Evolutionary conservation across 2,329 filamentous ascomycete genomes (phyloP), one percentile per base, ranked within the genome.

Genomic region (Pezicula neosporulosa): DNA sequence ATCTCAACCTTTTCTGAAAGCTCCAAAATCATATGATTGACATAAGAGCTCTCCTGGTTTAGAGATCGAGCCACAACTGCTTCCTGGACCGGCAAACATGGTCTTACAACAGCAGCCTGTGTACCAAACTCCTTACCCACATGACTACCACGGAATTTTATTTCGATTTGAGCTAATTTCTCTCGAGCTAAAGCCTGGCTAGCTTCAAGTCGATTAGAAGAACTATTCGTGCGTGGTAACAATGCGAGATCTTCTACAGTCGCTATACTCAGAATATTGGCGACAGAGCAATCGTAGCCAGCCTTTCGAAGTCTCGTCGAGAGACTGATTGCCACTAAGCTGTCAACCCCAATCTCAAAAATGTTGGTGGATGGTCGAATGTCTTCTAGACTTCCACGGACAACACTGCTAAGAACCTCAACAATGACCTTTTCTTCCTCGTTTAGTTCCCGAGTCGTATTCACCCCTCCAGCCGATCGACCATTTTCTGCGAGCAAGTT

Each of bases 341-440:
- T 71, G 53, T 72, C 70, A 30, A 72, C 49, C 0, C 69, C 69
- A 15, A 71, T 58, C 46, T 67, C 63, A 41, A 71, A 71, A 13
- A 71, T 63, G 15, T 66, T 68, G 2, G 64, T 67, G 48, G 61
- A 46, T 1, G 57, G 57, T 1, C 46, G 50, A 10, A 68, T 55
- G 5, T 49, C 51, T 1, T 52, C 50, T 13, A 48, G 44, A 10
- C 65, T 58, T 15, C 51, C 50, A 9, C 55, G 49, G 19, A 65
- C 53, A 18, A 65, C 54, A 21, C 46, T 47, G 41, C 54, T 59
- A 3, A 69, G 58, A 28, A 60, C 56, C 6, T 51, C 57, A 15
- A 62, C 56, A n/a, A 66, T 52, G 6, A 51, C 50, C 36, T 62
- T 52, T 39, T 68, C 65, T 19, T 66, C 60, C 7, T 45, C 18